Evolutionary conservation across 176 grass and related monocot species (phyloP).

Genomic region (Cenchrus fungigraminus): DNA sequence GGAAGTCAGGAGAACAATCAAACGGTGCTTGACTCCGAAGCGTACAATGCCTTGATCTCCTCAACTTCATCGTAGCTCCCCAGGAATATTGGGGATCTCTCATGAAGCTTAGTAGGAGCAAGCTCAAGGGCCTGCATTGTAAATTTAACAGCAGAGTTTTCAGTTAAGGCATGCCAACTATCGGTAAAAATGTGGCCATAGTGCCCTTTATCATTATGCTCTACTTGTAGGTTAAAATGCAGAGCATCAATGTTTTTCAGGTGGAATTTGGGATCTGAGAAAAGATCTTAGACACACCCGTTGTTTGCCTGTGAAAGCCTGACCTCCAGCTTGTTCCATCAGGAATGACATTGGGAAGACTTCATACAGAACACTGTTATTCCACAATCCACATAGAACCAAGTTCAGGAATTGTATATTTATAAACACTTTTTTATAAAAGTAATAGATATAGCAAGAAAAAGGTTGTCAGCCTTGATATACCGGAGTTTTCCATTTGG

Average conservation of each 20-base stretch:
- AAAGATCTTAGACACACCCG: conserved; percentile 50
- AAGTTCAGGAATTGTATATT: conserved; percentile 9
- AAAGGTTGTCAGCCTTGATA: not conserved
- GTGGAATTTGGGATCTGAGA: not conserved
- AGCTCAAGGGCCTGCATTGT: conserved; percentile 78
- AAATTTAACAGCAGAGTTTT: not conserved
- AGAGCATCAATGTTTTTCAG: not conserved
- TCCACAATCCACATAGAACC: not conserved
- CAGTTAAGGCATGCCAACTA: not conserved
- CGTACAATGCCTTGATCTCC: conserved; percentile 82
- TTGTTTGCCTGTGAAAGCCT: conserved; percentile 88
- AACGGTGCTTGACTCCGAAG: conserved; percentile 47
- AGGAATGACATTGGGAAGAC: conserved; percentile 96
- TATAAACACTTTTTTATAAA: not conserved
- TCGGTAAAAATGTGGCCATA: not conserved
- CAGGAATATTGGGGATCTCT: conserved; percentile 90
- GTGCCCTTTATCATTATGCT: not conserved
- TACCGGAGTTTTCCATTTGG: conserved; percentile 90
- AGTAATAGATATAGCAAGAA: not conserved
- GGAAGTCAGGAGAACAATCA: conserved; percentile 8
- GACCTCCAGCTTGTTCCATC: conserved; percentile 97
- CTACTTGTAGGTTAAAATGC: not conserved
- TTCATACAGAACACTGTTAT: conserved; percentile 90
- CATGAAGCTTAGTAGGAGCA: conserved; percentile 67
- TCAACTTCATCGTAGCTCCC: conserved; percentile 95